Base-by-base conservation (phyloP, 768 basidiomycete genomes). In the Dictyophora rubrovolvata region DNA sequence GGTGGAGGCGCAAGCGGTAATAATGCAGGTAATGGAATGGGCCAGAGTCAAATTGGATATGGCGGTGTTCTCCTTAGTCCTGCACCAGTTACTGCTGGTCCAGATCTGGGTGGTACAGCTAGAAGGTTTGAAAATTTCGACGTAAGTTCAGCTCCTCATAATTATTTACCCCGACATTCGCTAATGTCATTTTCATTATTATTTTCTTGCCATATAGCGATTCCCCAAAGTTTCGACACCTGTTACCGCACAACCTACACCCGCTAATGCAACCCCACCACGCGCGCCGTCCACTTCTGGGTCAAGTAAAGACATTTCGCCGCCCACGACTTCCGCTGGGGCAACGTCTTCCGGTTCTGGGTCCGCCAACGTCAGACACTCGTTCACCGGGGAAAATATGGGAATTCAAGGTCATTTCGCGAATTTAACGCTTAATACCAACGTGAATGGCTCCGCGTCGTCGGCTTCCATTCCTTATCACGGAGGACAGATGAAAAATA, bases 21-120 rank as follows among this genome's bases (percentile, higher is more conserved):
- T 42, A 42, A 14, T n/a, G 42, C 14, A 12, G 42, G 42, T 4
- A n/a, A 9, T 42, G 42, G 42, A 42, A n/a, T n/a, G 14, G 42
- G 5, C 12, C 42, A 42, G 10, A 69, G 72, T n/a, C 66, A 72
- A 49, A 74, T 78, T 9, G 76, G 78, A 48, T 86, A 87, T 50
- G 82, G 81, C 53, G 34, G 18, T 2, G 71, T 79, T 18, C 76
- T 79, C 60, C 82, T 86, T 68, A 87, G 86, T 20, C 87, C 88
- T 59, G 85, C 83, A 53, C 89, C 89, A 36, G 80, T 89, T 62
- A 92, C 89, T 60, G 89, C 89, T 59, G 89, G 88, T 53, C 89
- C 89, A 63, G 89, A 91, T 71, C 75, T 92, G 48, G 89, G 89
- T 65, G 77, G 89, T 65, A 86, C 89, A 66, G 84, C 81, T 66